Conservation (phyloP, 2,329 filamentous ascomycete species). For the Neofusicoccum sp. region DNA sequence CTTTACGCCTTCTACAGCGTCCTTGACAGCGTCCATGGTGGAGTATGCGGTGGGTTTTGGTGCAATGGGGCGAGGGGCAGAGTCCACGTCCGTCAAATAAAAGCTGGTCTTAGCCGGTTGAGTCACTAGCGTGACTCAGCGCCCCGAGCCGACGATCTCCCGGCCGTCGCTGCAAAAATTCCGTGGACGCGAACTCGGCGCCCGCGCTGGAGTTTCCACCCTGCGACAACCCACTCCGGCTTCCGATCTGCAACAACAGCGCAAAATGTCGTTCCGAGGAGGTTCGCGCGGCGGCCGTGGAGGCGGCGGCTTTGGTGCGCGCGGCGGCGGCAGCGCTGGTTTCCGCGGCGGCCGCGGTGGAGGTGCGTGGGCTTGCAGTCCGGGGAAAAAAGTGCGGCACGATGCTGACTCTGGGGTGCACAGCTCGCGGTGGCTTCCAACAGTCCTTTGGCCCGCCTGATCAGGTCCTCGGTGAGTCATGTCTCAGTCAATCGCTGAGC, state of each 20-base stretch:
- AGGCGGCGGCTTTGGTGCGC: conserved; percentile 45
- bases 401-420: conserved; percentile 19
- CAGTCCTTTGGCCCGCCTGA: conserved; percentile 48
- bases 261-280: conserved; percentile 65
- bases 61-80: conserved; percentile 22
- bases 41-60: conserved; percentile 19
- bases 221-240: conserved; percentile 29
- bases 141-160: conserved; percentile 6
- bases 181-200: conserved; percentile 6
- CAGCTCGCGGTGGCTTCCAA: conserved; percentile 43
- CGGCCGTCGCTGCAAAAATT: conserved; percentile 19
- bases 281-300: conserved; percentile 45
- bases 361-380: conserved; percentile 26
- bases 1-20: conserved; percentile 62
- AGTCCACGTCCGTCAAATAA: conserved; percentile 18
- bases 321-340: conserved; percentile 48
- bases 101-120: conserved; percentile 10
- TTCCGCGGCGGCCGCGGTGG: conserved; percentile 59
- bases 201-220: conserved; percentile 17
- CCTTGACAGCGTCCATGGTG: conserved; percentile 54
- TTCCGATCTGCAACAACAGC: conserved; percentile 25
- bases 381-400: not conserved
- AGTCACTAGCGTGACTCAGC: conserved; percentile 25
- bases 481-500: not conserved
- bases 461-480: conserved; percentile 43